Base-by-base conservation (phyloP, 2,329 filamentous ascomycete species). In the Scorias spongiosa region DNA sequence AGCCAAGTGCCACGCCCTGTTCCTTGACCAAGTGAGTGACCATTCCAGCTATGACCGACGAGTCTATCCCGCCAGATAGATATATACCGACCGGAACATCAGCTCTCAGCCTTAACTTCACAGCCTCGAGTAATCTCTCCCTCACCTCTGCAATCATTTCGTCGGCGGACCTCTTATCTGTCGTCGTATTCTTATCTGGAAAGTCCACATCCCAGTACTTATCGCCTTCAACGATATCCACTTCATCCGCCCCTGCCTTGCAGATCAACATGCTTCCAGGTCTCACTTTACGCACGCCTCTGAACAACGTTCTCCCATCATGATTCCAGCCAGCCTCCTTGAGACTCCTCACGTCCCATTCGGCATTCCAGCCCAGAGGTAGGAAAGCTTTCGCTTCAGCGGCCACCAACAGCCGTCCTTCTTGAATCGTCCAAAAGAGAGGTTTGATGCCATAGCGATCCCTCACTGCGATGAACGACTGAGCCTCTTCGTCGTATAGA, bases 71-170 rank as follows among this genome's bases (percentile, higher is more conserved):
- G 4, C 75, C 74, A 17, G 66, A 71, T 0, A 78, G 59, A 45
- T 74, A 77, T 42, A 78, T 60, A 2, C 71, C 75, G 2, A 78
- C 62, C 0, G 72, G 71, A 0, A 77, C 75, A 52, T 78, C 75
- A 1, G 74, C 74, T 12, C 68, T 64, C 9, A 78, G 59, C 5
- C 74, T 67, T 14, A 74, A 49, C n/a, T 65, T 64, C 10, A 77
- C 60, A 0, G 73, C 64, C 29, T 77, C 71, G 1, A 75, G 52
- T 10, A 78, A 51, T 2, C 62, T 63, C 39, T 71, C 57, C 5
- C 72, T 62, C 0, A 77, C 70, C 2, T 65, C 67, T 15, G 59
- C 44, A 2, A 75, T 61, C 58, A 75, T 70, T 37, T 76, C 72
- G 17, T 73, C 62, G 38, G 68, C 61, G 1, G 62, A 65, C 2